Evolutionary conservation across 768 basidiomycete species (phyloP).

Genomic region (Ephemerocybe angulata): DNA sequence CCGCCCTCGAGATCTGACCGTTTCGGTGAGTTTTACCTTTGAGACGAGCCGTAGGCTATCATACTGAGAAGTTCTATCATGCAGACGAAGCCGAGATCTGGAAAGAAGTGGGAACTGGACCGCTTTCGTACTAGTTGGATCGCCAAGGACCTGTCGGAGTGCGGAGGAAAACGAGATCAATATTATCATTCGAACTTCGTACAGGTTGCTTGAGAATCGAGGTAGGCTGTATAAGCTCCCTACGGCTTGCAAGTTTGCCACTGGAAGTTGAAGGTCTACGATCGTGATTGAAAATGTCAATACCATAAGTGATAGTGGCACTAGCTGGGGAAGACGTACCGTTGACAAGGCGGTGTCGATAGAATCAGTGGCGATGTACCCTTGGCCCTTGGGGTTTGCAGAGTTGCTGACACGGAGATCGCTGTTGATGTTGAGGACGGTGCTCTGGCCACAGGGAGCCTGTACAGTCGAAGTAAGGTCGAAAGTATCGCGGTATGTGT

Average conservation of each 20-base stretch:
- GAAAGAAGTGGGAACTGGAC: too few species aligned
- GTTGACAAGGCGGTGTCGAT: not conserved
- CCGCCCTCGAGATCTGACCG: too few species aligned
- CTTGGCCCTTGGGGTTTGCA: slow-evolving; percentile 18
- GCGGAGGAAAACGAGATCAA: not conserved
- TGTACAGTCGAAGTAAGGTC: slow-evolving; percentile 19
- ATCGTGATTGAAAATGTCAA: slow-evolving; percentile 11
- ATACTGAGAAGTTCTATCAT: too few species aligned
- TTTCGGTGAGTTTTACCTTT: too few species aligned
- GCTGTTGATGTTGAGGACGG: slow-evolving; percentile 20
- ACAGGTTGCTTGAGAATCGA: too few species aligned
- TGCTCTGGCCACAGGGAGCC: slow-evolving; percentile 21
- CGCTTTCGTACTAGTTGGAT: too few species aligned
- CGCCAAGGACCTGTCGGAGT: too few species aligned
- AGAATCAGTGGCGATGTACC: slow-evolving; percentile 16
- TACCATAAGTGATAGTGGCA: not conserved
- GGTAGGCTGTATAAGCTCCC: not conserved
- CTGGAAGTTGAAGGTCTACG: slow-evolving; percentile 19
- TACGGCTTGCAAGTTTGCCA: slow-evolving; percentile 13
- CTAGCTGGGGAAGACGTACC: not conserved
- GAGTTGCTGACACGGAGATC: slow-evolving; percentile 19
- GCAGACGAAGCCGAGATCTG: too few species aligned
- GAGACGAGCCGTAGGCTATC: too few species aligned
- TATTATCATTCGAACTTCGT: not conserved
- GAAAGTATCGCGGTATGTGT: slow-evolving; percentile 23